Percentiles rank a stretch among this genome's conserved stretches.
These are phyloP conservation scores for Apiospora sp. DNA, from an alignment of 2,329 filamentous ascomycete species.

Conservation along the genomic window DNA sequence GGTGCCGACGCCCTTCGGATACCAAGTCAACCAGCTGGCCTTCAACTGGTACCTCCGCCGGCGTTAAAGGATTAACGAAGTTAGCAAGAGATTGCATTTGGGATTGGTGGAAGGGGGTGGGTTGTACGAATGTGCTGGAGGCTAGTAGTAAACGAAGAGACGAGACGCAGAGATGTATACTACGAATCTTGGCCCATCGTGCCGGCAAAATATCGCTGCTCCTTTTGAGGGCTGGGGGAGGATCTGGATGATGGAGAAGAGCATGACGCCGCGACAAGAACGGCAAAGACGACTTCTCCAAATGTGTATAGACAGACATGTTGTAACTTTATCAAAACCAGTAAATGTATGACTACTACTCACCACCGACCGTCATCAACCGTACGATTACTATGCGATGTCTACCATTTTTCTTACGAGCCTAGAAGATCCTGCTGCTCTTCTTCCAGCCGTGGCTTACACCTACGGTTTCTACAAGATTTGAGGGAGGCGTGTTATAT, in stretches of 20 bases:
- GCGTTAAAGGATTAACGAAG: too few species aligned
- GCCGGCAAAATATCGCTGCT: slow-evolving; percentile 13
- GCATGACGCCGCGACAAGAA: background rate
- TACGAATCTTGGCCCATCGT: background rate
- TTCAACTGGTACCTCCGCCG: slow-evolving; percentile 95
- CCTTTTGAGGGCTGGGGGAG: background rate
- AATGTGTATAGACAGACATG: slow-evolving; percentile 17
- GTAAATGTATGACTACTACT: slow-evolving; percentile 16
- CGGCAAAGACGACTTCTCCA: background rate
- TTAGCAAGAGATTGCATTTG: too few species aligned
- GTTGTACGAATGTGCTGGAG: background rate
- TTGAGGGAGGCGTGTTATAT: too few species aligned
- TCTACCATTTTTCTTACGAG: too few species aligned
- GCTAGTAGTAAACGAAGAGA: slow-evolving; percentile 5
- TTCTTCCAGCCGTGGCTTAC: too few species aligned
- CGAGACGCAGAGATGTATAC: background rate
- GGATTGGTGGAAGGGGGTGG: too few species aligned
- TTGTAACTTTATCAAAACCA: slow-evolving; percentile 17
- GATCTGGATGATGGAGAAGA: background rate
- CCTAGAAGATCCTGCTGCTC: too few species aligned
- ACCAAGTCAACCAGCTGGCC: slow-evolving; percentile 77
- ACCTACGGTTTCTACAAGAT: too few species aligned
- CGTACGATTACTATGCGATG: background rate
- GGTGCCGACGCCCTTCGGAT: slow-evolving; percentile 82
- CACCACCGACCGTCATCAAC: background rate